phyloP scores from a whole-genome alignment of 441 rosid species.

The Jatropha multifida region DNA sequence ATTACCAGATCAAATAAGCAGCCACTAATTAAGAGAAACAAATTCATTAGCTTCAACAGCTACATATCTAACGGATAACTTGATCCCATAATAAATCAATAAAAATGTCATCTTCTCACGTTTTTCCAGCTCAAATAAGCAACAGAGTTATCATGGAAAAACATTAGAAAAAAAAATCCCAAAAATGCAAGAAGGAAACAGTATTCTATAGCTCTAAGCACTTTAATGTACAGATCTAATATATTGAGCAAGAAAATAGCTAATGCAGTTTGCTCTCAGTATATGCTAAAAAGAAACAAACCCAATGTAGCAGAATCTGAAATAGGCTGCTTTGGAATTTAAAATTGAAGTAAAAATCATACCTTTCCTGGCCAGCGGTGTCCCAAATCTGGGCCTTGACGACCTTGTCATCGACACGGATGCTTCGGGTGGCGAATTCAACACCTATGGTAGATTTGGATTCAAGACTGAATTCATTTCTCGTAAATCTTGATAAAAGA shows the following conservation, averaged over 20 bases:
- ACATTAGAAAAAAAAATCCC: background rate
- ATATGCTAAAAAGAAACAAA: background rate
- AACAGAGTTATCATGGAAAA: background rate
- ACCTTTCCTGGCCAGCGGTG: conserved; percentile 53
- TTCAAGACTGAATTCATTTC: conserved; percentile 47
- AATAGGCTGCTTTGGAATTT: background rate
- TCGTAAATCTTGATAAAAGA: conserved; percentile 43
- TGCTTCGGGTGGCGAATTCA: conserved; percentile 50
- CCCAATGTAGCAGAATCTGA: background rate
- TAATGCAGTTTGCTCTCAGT: background rate
- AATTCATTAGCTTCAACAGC: background rate
- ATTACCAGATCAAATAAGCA: conserved; percentile 7
- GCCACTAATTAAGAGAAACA: background rate
- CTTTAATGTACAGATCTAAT: conserved; percentile 9
- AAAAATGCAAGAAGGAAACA: background rate
- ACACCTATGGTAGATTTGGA: conserved; percentile 53
- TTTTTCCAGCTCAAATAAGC: background rate
- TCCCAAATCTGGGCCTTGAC: conserved; percentile 58
- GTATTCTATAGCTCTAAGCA: background rate
- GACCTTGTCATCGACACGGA: conserved; percentile 44
- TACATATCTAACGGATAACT: background rate
- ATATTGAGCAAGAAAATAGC: background rate
- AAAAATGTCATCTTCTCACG: background rate
- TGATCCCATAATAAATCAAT: background rate
- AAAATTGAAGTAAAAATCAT: background rate